A percentile compares a stretch with the other conserved stretches of the same genome.
Evolutionary conservation across 2,329 filamentous ascomycete genomes (phyloP).

Genomic region (Colletotrichum spaethianum): DNA sequence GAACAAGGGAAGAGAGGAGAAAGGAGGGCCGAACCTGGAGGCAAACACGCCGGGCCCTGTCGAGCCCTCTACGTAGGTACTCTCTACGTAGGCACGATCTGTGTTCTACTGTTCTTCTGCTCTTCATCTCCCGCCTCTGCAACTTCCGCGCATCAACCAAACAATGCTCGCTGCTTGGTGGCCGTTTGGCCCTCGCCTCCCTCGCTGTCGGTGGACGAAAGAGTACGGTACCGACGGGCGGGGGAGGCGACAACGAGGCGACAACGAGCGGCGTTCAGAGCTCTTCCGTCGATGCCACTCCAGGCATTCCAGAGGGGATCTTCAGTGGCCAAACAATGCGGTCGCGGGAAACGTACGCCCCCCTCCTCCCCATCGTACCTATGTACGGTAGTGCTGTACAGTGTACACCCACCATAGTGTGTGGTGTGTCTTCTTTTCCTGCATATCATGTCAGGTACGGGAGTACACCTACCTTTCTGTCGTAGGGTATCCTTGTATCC

Average conservation of each 20-base stretch:
- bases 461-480: background rate
- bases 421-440: background rate
- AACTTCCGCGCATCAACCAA: too few species aligned
- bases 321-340: constrained; percentile 4
- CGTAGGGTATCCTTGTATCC: constrained; percentile 29
- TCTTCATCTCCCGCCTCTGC: too few species aligned
- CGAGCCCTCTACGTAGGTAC: too few species aligned
- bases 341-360: too few species aligned
- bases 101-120: background rate
- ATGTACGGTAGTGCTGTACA: too few species aligned
- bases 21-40: too few species aligned
- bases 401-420: too few species aligned
- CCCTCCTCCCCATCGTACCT: too few species aligned
- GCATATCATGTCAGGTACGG: background rate
- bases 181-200: background rate
- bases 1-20: background rate
- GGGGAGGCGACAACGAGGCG: background rate
- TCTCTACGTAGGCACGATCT: too few species aligned
- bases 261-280: background rate
- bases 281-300: background rate
- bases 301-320: background rate
- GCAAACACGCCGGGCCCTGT: too few species aligned
- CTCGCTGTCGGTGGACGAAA: background rate
- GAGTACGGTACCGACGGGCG: background rate
- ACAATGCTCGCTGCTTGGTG: background rate